A percentile compares a stretch with the other conserved stretches of the same genome.
phyloP scores from a whole-genome alignment of 331 rosid genomes.

The Quercus tomentella region DNA sequence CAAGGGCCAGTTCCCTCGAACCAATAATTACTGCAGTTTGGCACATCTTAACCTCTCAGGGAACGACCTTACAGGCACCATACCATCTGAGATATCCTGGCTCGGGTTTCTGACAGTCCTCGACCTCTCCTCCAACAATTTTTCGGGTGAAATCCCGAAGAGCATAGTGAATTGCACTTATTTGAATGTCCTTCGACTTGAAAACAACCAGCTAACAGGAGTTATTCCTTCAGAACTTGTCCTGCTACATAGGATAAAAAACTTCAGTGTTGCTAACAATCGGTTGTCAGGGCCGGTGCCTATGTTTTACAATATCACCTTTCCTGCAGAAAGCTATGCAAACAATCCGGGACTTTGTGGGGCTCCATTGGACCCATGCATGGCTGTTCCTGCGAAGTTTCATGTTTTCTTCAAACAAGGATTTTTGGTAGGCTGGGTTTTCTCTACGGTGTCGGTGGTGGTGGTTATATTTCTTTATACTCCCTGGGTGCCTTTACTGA shows the following conservation, averaged over 20 bases:
- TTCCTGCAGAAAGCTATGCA: conserved; percentile 14
- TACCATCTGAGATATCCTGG: conserved; percentile 11
- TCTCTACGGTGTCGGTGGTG: too few species aligned
- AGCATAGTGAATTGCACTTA: background rate
- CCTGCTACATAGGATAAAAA: conserved; percentile 7
- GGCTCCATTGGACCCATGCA: conserved; percentile 5
- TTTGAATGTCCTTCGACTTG: conserved; percentile 26
- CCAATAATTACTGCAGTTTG: conserved; percentile 13
- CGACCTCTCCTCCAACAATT: conserved; percentile 27
- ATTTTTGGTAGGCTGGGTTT: too few species aligned
- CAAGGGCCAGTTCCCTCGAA: conserved; percentile 33
- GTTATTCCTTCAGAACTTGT: conserved; percentile 29
- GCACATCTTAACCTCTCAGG: conserved; percentile 27
- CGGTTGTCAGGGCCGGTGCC: conserved; percentile 13
- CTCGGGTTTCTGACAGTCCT: background rate
- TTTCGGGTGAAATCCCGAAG: conserved; percentile 14
- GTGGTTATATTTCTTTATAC: too few species aligned
- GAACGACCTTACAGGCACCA: conserved; percentile 22
- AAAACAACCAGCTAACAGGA: conserved; percentile 24
- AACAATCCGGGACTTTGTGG: conserved; percentile 32
- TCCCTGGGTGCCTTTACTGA: too few species aligned
- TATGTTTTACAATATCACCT: too few species aligned
- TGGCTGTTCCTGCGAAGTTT: too few species aligned
- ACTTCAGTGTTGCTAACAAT: conserved; percentile 28
- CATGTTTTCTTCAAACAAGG: too few species aligned